Conservation (phyloP, 1,139 yeast species). For the Saccharomyces hybrid region DNA sequence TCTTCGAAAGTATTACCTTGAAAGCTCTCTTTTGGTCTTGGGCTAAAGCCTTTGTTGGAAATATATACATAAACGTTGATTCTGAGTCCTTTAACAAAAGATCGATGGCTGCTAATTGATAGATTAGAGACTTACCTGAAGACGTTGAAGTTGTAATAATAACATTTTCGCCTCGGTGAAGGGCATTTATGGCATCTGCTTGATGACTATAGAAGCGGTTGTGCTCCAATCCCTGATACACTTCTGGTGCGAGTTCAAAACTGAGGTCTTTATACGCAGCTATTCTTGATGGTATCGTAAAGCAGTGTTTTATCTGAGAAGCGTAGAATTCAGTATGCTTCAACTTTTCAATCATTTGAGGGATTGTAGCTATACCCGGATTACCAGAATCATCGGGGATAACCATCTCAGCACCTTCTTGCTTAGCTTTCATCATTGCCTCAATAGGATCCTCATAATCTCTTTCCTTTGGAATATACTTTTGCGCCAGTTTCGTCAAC, state of each 20-base stretch:
- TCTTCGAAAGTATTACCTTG: conserved; percentile 48
- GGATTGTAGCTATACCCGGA: conserved; percentile 31
- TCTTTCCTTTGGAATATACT: conserved; percentile 43
- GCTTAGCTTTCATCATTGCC: conserved; percentile 36
- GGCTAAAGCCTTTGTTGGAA: conserved; percentile 94
- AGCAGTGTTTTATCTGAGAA: conserved; percentile 50
- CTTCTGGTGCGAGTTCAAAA: conserved; percentile 39
- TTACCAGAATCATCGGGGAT: conserved; percentile 27
- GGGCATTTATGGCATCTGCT: conserved; percentile 58
- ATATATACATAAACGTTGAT: conserved; percentile 75
- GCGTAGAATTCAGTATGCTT: conserved; percentile 44
- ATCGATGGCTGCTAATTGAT: conserved; percentile 74
- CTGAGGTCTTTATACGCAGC: conserved; percentile 41
- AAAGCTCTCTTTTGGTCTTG: conserved; percentile 89
- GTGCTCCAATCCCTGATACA: conserved; percentile 43
- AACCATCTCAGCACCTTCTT: conserved; percentile 9
- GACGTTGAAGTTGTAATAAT: conserved; percentile 90
- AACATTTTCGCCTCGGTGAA: conserved; percentile 52
- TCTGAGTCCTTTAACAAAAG: conserved; percentile 42
- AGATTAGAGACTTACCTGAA: conserved; percentile 87
- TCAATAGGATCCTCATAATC: conserved; percentile 44
- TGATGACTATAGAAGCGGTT: conserved; percentile 70
- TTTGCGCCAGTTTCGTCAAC: conserved; percentile 33
- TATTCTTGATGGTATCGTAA: conserved; percentile 37
- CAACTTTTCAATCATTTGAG: conserved; percentile 42